Conservation (phyloP, 148 eudicot species). For the Arbutus unedo region DNA sequence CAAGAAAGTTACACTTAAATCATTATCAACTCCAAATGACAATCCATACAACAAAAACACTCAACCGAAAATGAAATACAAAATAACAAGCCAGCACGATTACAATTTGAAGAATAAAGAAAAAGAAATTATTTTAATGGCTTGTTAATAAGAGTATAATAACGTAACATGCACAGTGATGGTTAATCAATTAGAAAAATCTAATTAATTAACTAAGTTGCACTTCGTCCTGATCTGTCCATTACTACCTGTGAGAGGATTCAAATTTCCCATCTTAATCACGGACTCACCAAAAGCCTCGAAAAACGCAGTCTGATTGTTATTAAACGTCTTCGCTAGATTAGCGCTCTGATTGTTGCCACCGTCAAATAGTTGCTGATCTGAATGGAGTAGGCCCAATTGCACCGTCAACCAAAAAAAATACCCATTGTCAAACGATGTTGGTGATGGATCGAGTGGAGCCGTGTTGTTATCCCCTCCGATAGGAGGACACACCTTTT, state of each 20-base stretch:
- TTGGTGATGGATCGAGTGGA: slow-evolving; percentile 25
- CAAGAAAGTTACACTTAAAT: too few relatives aligned
- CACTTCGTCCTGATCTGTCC: slow-evolving; percentile 25
- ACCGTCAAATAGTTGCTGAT: slow-evolving; percentile 38
- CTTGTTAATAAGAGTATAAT: neutral
- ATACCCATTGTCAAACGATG: slow-evolving; percentile 33
- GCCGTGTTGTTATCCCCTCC: slow-evolving; percentile 32
- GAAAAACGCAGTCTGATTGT: slow-evolving; percentile 14
- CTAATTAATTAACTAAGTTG: too few relatives aligned
- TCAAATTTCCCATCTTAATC: slow-evolving; percentile 39
- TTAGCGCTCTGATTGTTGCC: slow-evolving; percentile 23
- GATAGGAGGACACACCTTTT: slow-evolving; percentile 26
- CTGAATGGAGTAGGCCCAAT: slow-evolving; percentile 45
- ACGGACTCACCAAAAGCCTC: slow-evolving; percentile 26
- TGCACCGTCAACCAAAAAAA: slow-evolving; percentile 25
- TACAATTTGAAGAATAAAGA: too few relatives aligned
- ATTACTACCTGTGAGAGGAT: slow-evolving; percentile 28
- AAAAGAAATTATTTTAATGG: too few relatives aligned
- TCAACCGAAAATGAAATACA: too few relatives aligned
- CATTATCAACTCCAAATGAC: too few relatives aligned
- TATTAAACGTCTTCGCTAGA: slow-evolving; percentile 23
- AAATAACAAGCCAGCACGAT: too few relatives aligned
- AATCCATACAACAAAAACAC: too few relatives aligned
- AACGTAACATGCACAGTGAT: too few relatives aligned
- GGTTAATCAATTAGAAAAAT: too few relatives aligned